These are phyloP conservation scores for Biscogniauxia mediterranea DNA, from an alignment of 2,329 filamentous ascomycete species.

Conservation along the genomic window DNA sequence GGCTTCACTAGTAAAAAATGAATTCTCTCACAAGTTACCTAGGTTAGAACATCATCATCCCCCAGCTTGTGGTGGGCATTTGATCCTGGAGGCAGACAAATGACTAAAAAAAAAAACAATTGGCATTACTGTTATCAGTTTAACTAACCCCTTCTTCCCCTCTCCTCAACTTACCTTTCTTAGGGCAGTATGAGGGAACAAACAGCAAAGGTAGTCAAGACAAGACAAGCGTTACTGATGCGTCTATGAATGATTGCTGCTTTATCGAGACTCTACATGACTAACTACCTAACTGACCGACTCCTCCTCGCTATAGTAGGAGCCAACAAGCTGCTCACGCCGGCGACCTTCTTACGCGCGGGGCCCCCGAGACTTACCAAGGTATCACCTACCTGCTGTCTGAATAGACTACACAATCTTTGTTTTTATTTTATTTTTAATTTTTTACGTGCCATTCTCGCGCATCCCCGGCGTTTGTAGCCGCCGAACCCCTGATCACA, in stretches of 20 bases:
- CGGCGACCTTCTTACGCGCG: conserved; percentile 37
- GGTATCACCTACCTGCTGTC: conserved; percentile 37
- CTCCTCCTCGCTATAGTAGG: conserved; percentile 4
- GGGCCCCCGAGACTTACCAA: conserved; percentile 36
- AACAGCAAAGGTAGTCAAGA: conserved; percentile 4
- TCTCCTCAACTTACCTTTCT: background rate
- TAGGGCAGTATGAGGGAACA: background rate
- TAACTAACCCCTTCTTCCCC: too few species aligned
- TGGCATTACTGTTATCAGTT: too few species aligned
- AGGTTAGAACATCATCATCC: too few species aligned
- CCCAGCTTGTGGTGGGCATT: too few species aligned
- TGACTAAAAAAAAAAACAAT: too few species aligned
- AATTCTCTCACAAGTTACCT: too few species aligned
- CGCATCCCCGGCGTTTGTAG: conserved; percentile 36
- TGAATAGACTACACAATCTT: conserved; percentile 21
- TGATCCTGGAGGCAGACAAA: too few species aligned
- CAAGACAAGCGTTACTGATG: conserved; percentile 10
- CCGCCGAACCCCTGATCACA: conserved; percentile 37
- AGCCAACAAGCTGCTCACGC: conserved; percentile 15
- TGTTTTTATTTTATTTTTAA: too few species aligned
- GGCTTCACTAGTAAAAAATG: too few species aligned
- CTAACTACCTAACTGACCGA: background rate
- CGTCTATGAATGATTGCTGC: conserved; percentile 7
- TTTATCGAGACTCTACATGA: conserved; percentile 6
- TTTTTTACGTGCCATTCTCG: conserved; percentile 34